phyloP scores from a whole-genome alignment of 805 yeast species.

The Pichia insulana region DNA sequence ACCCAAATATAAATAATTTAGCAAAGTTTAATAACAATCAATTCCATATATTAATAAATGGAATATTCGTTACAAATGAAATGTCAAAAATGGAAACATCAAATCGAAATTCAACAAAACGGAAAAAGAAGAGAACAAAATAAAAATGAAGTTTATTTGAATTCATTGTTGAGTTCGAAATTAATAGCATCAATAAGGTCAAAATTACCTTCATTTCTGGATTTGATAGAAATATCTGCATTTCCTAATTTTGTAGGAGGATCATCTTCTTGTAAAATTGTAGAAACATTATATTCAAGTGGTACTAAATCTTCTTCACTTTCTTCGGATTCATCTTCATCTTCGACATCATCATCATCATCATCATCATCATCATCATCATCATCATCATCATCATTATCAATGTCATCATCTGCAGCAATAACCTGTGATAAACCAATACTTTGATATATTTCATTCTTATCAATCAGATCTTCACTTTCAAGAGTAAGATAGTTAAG shows the following conservation, averaged over 20 bases:
- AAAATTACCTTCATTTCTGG: neutral
- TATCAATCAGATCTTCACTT: neutral
- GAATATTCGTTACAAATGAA: neutral
- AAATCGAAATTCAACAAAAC: neutral
- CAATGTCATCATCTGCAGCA: neutral
- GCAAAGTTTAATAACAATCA: neutral
- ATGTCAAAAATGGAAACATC: neutral
- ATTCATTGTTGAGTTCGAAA: slow-evolving; percentile 12
- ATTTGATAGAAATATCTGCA: slow-evolving; percentile 4
- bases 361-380: slow-evolving; percentile 2
- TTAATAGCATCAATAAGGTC: slow-evolving; percentile 12
- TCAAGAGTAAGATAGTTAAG: neutral
- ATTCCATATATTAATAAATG: neutral
- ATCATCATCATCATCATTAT: slow-evolving; percentile 1
- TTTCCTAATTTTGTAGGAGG: neutral
- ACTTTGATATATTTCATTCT: too few species aligned
- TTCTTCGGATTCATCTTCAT: neutral
- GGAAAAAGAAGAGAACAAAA: neutral
- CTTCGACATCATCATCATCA: neutral
- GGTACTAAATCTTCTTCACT: slow-evolving; percentile 1
- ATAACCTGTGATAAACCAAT: neutral
- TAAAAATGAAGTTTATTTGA: neutral
- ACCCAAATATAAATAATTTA: too few species aligned
- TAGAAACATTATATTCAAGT: slow-evolving; percentile 5
- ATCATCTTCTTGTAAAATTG: slow-evolving; percentile 2